Base-by-base conservation (phyloP, 192 early-diverging fungal genomes). In the Mortierella hygrophila region DNA sequence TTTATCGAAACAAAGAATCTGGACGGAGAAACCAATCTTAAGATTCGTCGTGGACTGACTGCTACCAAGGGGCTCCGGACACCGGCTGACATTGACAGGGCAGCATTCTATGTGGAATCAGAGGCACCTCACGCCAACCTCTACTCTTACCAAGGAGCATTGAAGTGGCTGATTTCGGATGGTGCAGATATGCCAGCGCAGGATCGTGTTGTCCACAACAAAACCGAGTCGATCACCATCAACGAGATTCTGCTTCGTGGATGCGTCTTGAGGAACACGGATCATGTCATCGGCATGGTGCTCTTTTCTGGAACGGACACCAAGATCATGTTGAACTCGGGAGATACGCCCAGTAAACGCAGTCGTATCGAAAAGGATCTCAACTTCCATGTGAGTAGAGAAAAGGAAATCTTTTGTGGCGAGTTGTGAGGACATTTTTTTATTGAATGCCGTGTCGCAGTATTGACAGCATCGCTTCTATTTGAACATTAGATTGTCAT, bases 1-100 rank as follows among this genome's bases (percentile, higher is more conserved):
- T 99, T 96, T 88, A 92, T 98, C n/a, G 98, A 99, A 88, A 99
- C 98, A 0, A 98, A 99, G 80, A 98, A 98, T 82, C 91, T 99
- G 52, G 98, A 99, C 77, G 98, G 98, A 76, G 98, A 99, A 84
- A 99, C 98, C 11, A 99, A 99, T 81, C 90, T 99, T 44, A 99
- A 99, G 89, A 93, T 96, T 40, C 94, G 96, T 65, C 90, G 94
- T 60, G 92, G 94, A 5, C 70, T 95, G 71, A 80, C 89, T 1
- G 91, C 93, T 23, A 97, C 96, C 18, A 83, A 87, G 26, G 91
- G 89, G 60, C 68, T 96, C 32, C 70, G 79, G 32, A 89, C 90
- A 26, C 89, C 92, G 26, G 88, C 87, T 13, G 96, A 93, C 70
- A 90, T 94, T 70, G 93, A 92, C 18, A 63, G 82, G 3, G 91